Evolutionary conservation across 129 eudicot species (phyloP), one percentile per base, ranked within the genome.

Genomic region (carrot (Daucus carota)): DNA sequence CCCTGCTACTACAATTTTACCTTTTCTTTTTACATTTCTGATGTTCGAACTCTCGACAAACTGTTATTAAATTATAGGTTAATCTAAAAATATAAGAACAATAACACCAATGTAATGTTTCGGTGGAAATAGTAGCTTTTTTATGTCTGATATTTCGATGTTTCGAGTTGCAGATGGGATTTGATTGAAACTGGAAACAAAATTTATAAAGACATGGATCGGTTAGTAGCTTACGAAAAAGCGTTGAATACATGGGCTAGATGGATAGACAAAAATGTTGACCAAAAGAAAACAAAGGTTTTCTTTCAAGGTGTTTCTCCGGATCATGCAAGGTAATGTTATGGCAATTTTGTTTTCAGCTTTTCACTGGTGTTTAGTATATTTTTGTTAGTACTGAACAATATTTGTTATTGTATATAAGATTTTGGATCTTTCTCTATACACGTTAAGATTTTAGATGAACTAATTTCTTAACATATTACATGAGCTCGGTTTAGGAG

Each of bases 291-390:
- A 71, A 71, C 75, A 18, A 42, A 28, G 15, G 57, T 71, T 44
- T 26, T 71, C 31, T 71, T 71, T 24, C 75, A 71, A 71, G 57
- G 57, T 28, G 75, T 71, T 43, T 71, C 75, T 43, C 75, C 75
- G 3, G 75, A 71, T 71, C 75, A 71, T 71, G 8, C 3, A 18
- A 71, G 47, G 75, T 43, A 43, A 43, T 16, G 28, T 1, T 32
- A 3, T 11, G 3, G n/a, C 15, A 36, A 6, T 32, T 7, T 6
- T 70, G 3, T 70, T 5, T 40, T n/a, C 20, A 22, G 6, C 3
- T 12, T 10, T 22, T 70, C 73, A 41, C 20, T n/a, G n/a, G n/a
- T n/a, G n/a, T n/a, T n/a, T n/a, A n/a, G n/a, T n/a, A n/a, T n/a
- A n/a, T n/a, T n/a, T n/a, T n/a, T n/a, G n/a, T n/a, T n/a, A n/a